Evolutionary conservation across 2,329 filamentous ascomycete genomes (phyloP), one percentile per base, ranked within the genome.

Genomic region (Penicillium sumatraense): DNA sequence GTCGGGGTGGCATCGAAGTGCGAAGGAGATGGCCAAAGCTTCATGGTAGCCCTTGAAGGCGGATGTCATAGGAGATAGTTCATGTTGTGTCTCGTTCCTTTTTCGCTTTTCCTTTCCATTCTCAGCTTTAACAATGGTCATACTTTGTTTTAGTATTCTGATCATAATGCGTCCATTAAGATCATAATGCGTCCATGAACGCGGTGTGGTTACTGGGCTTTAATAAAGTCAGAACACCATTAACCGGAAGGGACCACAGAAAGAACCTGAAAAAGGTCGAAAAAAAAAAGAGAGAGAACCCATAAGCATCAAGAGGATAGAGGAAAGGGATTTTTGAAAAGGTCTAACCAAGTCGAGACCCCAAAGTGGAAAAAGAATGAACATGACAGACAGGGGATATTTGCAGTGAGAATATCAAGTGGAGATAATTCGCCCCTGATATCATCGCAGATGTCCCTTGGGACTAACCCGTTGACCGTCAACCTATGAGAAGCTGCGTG

Each of bases 341-440:
- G n/a, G n/a, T n/a, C n/a, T n/a, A n/a, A n/a, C n/a, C n/a, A n/a
- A n/a, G n/a, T n/a, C n/a, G n/a, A n/a, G n/a, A n/a, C n/a, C n/a
- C n/a, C 5, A 40, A 21, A 20, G 10, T 9, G 20, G 10, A 40
- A 40, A 20, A n/a, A 8, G 36, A 13, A 9, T 20, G 14, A 40
- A 13, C 20, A 14, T n/a, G n/a, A n/a, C 33, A 36, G 33, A 36
- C 13, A 36, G 3, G 33, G 16, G 16, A 36, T 20, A 7, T 31
- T 31, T 31, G 21, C 38, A 6, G 20, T 20, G 11, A 5, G 21
- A 11, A 8, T 27, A 8, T n/a, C 23, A 29, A n/a, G 16, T 16
- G 41, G 23, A 16, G 41, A 44, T 41, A 24, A 42, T 42, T 52
- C 23, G 38, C 23, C 29, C 42, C 38, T 45, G 49, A 49, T 53